Base-by-base conservation (phyloP, 2,329 filamentous ascomycete genomes). In the Aspergillus luchuensis region DNA sequence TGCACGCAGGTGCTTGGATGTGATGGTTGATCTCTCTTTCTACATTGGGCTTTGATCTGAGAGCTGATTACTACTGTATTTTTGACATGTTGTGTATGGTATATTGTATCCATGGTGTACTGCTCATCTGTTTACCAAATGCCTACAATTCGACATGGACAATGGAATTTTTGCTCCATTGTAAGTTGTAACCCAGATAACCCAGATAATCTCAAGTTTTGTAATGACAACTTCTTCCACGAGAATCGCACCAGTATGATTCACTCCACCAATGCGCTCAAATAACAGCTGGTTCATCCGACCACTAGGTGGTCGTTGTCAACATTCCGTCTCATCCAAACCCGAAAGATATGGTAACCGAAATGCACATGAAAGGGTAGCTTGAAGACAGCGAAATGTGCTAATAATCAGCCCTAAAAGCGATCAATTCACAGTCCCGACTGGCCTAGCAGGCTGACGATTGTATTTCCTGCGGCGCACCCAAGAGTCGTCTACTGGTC, bases 401-500 rank as follows among this genome's bases (percentile, higher is more conserved):
- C 3, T 19, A 33, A 17, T 15, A 33, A 15, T 30, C n/a, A 50
- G n/a, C 15, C 47, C 8, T 8, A 30, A 50, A 11, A 50, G 17
- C 13, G 38, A 52, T 13, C 23, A 25, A 23, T 25, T 36, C 17
- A 19, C n/a, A 23, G 8, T 38, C 30, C 21, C 50, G 15, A 11
- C 13, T 53, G 50, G 13, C 30, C 30, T 15, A 38, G 15, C 50
- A 19, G 21, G 11, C n/a, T n/a, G 17, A 19, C 23, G 8, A 21
- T 30, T 13, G 38, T 30, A 43, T 38, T 5, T 33, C 47, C 11
- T 8, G 47, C 15, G 7, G 10, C 25, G 33, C 11, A 17, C n/a
- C 7, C 25, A 28, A 50, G 15, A 11, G 23, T 11, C 8, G 25
- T 66, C 78, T 79, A 87, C 70, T 81, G 75, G 68, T 82, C 80